phyloP scores from a whole-genome alignment of 805 yeast species.

The Saccharomycopsis selenospora region DNA sequence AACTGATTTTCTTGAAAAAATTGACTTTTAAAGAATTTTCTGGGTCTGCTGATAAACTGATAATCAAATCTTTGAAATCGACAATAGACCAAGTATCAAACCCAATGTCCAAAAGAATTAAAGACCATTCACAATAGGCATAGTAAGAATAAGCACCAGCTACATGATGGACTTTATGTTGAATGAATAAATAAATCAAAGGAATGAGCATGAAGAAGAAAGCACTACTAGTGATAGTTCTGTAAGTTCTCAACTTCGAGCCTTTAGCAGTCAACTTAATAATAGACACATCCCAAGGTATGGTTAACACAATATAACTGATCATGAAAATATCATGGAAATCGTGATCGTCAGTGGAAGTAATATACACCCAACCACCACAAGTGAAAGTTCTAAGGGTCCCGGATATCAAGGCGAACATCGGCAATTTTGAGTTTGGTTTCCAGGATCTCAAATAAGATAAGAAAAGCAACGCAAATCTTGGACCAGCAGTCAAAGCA shows the following conservation, averaged over 20 bases:
- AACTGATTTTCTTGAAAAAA: constrained; percentile 17
- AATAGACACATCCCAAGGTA: constrained; percentile 81
- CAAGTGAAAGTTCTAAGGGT: constrained; percentile 85
- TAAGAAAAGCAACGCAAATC: constrained; percentile 58
- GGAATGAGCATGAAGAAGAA: constrained; percentile 78
- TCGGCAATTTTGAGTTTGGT: constrained; percentile 29
- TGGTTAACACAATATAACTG: constrained; percentile 73
- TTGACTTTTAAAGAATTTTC: constrained; percentile 17
- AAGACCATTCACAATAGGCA: constrained; percentile 91
- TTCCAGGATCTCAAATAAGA: constrained; percentile 43
- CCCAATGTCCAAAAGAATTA: constrained; percentile 73
- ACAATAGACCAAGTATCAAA: constrained; percentile 74
- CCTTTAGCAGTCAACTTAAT: constrained; percentile 43
- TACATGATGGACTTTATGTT: constrained; percentile 78
- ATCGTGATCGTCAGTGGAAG: constrained; percentile 95
- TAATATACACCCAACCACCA: constrained; percentile 98
- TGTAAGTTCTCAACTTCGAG: constrained; percentile 41
- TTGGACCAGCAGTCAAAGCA: constrained; percentile 89
- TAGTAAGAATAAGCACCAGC: constrained; percentile 96
- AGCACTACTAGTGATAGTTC: constrained; percentile 44
- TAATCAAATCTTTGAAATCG: constrained; percentile 61
- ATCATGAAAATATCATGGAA: constrained; percentile 96
- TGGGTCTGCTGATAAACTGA: constrained; percentile 29
- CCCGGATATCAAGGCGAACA: constrained; percentile 53
- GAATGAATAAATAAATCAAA: constrained; percentile 79